Percentiles rank a stretch among this genome's conserved stretches.
phyloP scores from a whole-genome alignment of 2,329 filamentous ascomycete species.

The Aphanocladium album region DNA sequence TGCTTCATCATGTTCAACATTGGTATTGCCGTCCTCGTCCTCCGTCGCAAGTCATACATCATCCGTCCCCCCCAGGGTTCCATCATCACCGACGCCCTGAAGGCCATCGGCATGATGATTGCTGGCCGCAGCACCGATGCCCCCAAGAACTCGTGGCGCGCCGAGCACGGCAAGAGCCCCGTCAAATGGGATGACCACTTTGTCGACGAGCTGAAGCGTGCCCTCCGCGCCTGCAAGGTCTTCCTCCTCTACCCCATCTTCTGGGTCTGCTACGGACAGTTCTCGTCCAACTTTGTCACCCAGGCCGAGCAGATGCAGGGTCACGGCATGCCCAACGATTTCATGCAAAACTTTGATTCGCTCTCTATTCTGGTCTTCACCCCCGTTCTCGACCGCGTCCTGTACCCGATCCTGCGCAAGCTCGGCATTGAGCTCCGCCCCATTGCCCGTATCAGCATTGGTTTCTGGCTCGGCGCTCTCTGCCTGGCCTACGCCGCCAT shows the following conservation, averaged over 20 bases:
- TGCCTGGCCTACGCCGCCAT: constrained; percentile 56
- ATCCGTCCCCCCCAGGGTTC: constrained; percentile 56
- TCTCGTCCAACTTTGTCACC: constrained; percentile 62
- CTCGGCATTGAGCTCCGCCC: constrained; percentile 56
- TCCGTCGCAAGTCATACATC: constrained; percentile 41
- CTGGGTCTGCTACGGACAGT: constrained; percentile 65
- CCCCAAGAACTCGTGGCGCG: constrained; percentile 61
- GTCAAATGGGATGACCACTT: constrained; percentile 65
- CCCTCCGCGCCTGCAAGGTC: constrained; percentile 63
- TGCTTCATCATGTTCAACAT: constrained; percentile 58
- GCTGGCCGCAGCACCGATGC: constrained; percentile 46
- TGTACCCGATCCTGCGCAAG: constrained; percentile 58
- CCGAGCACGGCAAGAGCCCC: constrained; percentile 39
- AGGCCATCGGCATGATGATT: constrained; percentile 37
- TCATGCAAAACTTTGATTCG: constrained; percentile 64
- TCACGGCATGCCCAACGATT: constrained; percentile 64
- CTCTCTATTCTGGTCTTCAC: constrained; percentile 64
- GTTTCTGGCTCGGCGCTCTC: constrained; percentile 50
- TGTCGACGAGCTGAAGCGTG: constrained; percentile 65
- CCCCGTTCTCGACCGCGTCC: constrained; percentile 53
- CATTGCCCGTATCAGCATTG: constrained; percentile 60
- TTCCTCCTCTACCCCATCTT: constrained; percentile 63
- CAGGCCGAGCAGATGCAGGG: constrained; percentile 54
- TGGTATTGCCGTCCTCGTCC: constrained; percentile 48
- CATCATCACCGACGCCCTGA: constrained; percentile 61